Conservation (phyloP, 495 filamentous ascomycete species). For the Chaetomidium leptoderma region DNA sequence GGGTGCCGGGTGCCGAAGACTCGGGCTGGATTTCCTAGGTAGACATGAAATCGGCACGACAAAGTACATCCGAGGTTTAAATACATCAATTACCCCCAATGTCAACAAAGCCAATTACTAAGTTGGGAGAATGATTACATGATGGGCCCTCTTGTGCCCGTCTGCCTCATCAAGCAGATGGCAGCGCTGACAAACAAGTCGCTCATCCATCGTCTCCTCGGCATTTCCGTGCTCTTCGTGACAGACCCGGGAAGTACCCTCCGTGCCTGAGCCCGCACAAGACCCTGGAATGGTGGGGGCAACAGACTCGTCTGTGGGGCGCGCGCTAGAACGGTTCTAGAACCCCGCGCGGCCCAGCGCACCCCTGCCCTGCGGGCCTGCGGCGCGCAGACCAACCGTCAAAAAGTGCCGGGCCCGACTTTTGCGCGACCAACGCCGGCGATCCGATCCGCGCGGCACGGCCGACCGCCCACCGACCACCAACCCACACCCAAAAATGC, state of each 20-base stretch:
- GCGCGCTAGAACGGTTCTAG: slow-evolving; percentile 30
- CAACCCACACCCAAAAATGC: slow-evolving; percentile 17
- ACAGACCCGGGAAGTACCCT: not conserved
- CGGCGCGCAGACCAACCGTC: not conserved
- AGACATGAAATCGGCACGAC: too few species aligned
- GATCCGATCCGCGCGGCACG: slow-evolving; percentile 10
- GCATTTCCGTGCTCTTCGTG: slow-evolving; percentile 1
- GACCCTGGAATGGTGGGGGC: not conserved
- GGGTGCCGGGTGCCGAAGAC: slow-evolving; percentile 16
- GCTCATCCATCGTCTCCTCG: not conserved
- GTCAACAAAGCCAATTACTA: not conserved
- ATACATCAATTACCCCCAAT: too few species aligned
- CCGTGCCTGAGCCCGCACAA: not conserved
- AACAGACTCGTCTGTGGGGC: not conserved
- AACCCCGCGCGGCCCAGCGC: slow-evolving; percentile 17
- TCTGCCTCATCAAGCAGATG: slow-evolving; percentile 12
- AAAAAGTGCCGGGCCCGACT: slow-evolving; percentile 2
- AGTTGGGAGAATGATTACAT: not conserved
- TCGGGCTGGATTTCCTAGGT: too few species aligned
- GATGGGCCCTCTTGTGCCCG: not conserved
- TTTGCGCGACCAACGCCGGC: not conserved
- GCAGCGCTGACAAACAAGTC: slow-evolving; percentile 31
- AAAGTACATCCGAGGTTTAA: too few species aligned
- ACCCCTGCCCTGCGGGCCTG: not conserved
- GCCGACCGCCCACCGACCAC: not conserved